Conservation (phyloP, 306 rosid species). For the Neltuma alba region DNA sequence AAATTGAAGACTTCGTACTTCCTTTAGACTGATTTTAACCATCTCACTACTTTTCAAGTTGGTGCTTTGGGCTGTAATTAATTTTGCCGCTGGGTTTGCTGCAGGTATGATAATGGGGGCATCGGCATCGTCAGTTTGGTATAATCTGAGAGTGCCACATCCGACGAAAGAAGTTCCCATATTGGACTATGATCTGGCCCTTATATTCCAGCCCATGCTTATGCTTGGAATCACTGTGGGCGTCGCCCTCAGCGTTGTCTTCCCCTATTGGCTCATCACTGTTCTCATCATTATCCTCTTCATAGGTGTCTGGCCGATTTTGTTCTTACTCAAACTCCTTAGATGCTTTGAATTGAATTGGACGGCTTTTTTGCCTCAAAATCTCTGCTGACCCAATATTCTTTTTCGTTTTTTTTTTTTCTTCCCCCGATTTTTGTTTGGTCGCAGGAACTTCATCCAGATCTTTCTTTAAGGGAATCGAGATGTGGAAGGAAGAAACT, state of each 20-base stretch:
- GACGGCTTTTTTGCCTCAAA: not conserved
- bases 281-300: slow-evolving; percentile 88
- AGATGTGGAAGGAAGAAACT: slow-evolving; percentile 95
- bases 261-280: slow-evolving; percentile 97
- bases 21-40: not conserved
- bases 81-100: slow-evolving; percentile 6
- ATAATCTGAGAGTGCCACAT: slow-evolving; percentile 83
- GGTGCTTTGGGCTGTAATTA: not conserved
- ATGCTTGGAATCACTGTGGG: slow-evolving; percentile 97
- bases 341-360: not conserved
- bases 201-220: slow-evolving; percentile 88
- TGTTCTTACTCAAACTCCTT: not conserved
- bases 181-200: slow-evolving; percentile 80
- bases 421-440: not conserved
- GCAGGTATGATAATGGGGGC: slow-evolving; percentile 98
- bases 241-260: slow-evolving; percentile 83
- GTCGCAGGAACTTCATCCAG: slow-evolving; percentile 83
- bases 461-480: slow-evolving; percentile 67
- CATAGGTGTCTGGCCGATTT: slow-evolving; percentile 44
- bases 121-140: slow-evolving; percentile 83
- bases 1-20: not conserved
- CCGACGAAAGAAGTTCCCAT: slow-evolving; percentile 90
- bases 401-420: not conserved
- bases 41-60: not conserved
- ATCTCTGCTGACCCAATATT: not conserved